Percentiles rank a stretch among this genome's conserved stretches.
These are phyloP conservation scores for Sugiyamaella castrensis DNA, from an alignment of 1,139 yeast species.

Conservation along the genomic window DNA sequence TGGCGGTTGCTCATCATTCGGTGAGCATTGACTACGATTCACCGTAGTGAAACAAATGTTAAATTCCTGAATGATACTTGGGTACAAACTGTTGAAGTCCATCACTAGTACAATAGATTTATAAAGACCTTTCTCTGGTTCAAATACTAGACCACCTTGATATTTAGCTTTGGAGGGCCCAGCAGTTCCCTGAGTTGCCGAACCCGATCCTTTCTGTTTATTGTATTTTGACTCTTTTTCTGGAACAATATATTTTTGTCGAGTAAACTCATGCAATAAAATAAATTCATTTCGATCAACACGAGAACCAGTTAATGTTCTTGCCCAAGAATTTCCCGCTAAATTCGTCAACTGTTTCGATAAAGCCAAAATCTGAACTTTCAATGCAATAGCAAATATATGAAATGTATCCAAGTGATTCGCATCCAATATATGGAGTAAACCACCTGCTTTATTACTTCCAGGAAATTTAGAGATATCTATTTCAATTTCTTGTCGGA, in stretches of 20 bases:
- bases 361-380: conserved; percentile 79
- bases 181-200: conserved; percentile 28
- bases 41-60: conserved; percentile 98
- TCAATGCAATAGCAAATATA: conserved; percentile 73
- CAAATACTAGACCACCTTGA: conserved; percentile 96
- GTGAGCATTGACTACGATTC: conserved; percentile 53
- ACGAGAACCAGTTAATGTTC: conserved; percentile 90
- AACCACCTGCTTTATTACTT: conserved; percentile 60
- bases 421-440: conserved; percentile 69
- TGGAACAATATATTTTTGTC: conserved; percentile 80
- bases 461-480: conserved; percentile 55
- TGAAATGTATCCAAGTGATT: conserved; percentile 60
- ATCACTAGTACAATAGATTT: conserved; percentile 85
- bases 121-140: conserved; percentile 93
- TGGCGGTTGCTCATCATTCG: conserved; percentile 67
- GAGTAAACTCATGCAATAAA: conserved; percentile 85
- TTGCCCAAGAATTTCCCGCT: conserved; percentile 98
- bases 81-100: conserved; percentile 98
- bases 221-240: conserved; percentile 50
- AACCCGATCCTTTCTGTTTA: not conserved
- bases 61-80: conserved; percentile 94
- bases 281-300: conserved; percentile 95
- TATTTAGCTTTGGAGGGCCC: conserved; percentile 46
- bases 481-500: conserved; percentile 69
- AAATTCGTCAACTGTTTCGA: conserved; percentile 88